These are phyloP conservation scores for Aspergillus ibericus DNA, from an alignment of 2,329 filamentous ascomycete species.

Conservation along the genomic window DNA sequence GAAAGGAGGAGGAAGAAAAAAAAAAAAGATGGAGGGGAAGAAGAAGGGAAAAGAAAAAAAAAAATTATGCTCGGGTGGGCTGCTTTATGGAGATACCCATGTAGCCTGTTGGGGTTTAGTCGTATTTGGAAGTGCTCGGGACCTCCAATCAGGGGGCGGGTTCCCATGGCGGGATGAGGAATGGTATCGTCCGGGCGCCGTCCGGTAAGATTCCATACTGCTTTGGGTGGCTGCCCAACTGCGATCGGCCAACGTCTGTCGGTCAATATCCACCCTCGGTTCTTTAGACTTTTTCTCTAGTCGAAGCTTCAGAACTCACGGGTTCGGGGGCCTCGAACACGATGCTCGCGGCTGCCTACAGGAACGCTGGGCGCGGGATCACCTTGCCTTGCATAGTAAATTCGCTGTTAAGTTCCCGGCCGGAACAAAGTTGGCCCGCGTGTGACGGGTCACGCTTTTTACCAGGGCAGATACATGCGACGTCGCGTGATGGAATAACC, in stretches of 20 bases:
- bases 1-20: constrained; percentile 8
- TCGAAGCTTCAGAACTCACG: not conserved
- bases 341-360: not conserved
- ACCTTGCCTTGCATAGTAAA: not conserved
- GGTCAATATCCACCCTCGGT: not conserved
- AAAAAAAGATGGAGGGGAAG: constrained; percentile 16
- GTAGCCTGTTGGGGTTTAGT: not conserved
- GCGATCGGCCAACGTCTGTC: not conserved
- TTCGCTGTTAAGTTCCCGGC: not conserved
- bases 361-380: not conserved
- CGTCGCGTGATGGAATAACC: not conserved
- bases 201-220: not conserved
- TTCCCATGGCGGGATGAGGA: not conserved
- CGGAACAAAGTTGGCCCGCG: not conserved
- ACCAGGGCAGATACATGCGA: not conserved
- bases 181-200: not conserved
- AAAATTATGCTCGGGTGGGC: constrained; percentile 1
- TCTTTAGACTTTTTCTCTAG: not conserved
- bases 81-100: not conserved
- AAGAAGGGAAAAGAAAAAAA: constrained; percentile 2
- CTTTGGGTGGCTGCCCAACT: not conserved
- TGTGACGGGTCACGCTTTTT: not conserved
- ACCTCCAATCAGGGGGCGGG: not conserved
- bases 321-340: not conserved
- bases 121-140: not conserved